Evolutionary conservation across 495 filamentous ascomycete species (phyloP).

Genomic region (Podospora conica): DNA sequence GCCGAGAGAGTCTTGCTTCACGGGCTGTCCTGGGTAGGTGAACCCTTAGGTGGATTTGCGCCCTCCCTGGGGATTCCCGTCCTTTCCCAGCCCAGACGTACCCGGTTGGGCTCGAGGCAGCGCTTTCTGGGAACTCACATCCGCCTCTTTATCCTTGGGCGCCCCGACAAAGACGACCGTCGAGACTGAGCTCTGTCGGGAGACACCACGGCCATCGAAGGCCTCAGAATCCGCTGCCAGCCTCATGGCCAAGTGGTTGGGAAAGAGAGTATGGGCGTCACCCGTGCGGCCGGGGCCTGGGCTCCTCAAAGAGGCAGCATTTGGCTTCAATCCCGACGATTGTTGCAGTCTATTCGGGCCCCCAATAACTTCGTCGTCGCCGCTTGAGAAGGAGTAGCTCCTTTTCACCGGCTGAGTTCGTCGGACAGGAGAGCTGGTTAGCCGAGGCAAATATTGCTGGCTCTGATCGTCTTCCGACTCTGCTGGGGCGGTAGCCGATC

Average conservation of each 20-base stretch:
- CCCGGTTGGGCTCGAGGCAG: not conserved
- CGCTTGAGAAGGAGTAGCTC: not conserved
- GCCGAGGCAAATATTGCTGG: not conserved
- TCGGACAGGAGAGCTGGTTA: not conserved
- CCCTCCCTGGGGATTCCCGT: not conserved
- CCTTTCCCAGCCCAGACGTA: not conserved
- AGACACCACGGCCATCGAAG: not conserved
- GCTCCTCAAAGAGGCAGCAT: not conserved
- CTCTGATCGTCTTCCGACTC: not conserved
- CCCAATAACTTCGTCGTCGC: not conserved
- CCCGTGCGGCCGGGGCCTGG: not conserved
- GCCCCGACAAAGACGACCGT: not conserved
- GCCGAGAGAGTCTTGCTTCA: not conserved
- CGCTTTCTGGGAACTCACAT: not conserved
- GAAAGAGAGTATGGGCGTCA: not conserved
- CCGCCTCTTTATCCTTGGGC: not conserved
- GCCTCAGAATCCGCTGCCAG: not conserved
- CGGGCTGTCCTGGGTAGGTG: not conserved
- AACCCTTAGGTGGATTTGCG: not conserved
- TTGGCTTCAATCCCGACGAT: not conserved
- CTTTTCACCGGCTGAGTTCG: not conserved
- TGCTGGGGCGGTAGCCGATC: not conserved
- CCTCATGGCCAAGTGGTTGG: not conserved
- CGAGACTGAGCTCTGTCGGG: not conserved
- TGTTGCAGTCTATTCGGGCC: not conserved